Evolutionary conservation across 306 rosid species (phyloP).

Genomic region (Trichosanthes truncata): DNA sequence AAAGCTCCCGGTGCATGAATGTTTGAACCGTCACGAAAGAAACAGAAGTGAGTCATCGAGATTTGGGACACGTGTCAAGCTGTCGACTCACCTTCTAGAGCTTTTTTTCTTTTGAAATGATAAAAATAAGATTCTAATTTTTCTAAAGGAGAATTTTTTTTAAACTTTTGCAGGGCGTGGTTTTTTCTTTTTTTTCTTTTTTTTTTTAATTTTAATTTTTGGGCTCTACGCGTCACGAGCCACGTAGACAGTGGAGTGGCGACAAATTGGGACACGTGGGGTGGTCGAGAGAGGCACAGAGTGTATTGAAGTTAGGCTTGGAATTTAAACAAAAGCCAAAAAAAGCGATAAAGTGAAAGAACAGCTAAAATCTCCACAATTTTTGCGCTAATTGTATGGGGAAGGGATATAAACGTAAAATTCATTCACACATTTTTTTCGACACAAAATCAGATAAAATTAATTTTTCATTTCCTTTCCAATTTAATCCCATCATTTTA

Average conservation of each 20-base stretch:
- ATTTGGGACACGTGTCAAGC: background rate
- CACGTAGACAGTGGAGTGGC: conserved; percentile 2
- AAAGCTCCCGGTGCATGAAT: conserved; percentile 13
- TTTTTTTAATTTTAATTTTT: background rate
- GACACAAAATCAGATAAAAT: background rate
- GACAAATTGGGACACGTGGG: conserved; percentile 7
- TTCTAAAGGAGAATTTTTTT: background rate
- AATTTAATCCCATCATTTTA: too few species aligned
- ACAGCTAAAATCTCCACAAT: background rate
- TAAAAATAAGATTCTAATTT: background rate
- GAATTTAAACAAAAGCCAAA: background rate
- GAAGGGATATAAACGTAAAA: background rate
- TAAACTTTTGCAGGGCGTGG: too few species aligned
- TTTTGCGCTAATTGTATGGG: background rate
- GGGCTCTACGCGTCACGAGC: background rate
- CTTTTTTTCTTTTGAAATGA: background rate
- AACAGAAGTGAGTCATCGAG: conserved; percentile 8
- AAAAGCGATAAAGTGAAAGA: background rate
- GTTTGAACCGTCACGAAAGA: background rate
- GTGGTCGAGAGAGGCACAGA: background rate
- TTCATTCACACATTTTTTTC: background rate
- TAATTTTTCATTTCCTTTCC: too few species aligned
- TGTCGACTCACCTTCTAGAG: background rate
- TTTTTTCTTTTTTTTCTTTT: background rate
- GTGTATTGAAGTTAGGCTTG: conserved; percentile 7